These are phyloP conservation scores for Exidia glandulosa DNA, from an alignment of 768 basidiomycete species.

Conservation along the genomic window DNA sequence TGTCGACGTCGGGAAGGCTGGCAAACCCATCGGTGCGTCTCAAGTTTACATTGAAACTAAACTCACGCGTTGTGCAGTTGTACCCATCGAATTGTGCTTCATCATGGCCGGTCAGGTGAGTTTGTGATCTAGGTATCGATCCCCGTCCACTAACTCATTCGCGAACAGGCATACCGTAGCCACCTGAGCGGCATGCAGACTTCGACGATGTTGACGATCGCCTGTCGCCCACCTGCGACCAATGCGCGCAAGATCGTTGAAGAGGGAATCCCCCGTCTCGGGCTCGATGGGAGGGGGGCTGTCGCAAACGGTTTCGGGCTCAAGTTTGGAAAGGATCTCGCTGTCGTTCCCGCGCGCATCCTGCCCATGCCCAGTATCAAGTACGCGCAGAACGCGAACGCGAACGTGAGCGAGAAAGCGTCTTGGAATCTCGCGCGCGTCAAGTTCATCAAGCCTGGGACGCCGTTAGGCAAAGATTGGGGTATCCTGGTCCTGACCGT, in stretches of 20 bases:
- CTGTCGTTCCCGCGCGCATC: slow-evolving; percentile 52
- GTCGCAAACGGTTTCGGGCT: slow-evolving; percentile 49
- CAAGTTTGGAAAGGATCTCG: slow-evolving; percentile 44
- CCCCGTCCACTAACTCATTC: neutral
- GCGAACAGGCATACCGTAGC: slow-evolving; percentile 31
- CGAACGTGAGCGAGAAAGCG: slow-evolving; percentile 37
- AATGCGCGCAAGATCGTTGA: slow-evolving; percentile 50
- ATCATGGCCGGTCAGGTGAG: slow-evolving; percentile 34
- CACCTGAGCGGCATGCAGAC: slow-evolving; percentile 56
- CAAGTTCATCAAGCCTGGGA: slow-evolving; percentile 39
- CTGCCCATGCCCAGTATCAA: slow-evolving; percentile 46
- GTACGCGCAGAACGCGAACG: slow-evolving; percentile 30
- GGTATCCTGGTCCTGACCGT: slow-evolving; percentile 55
- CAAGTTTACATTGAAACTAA: neutral
- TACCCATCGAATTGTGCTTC: slow-evolving; percentile 64
- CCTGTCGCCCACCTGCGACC: slow-evolving; percentile 48
- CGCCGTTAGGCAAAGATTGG: slow-evolving; percentile 31
- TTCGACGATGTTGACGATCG: slow-evolving; percentile 55
- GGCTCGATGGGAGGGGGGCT: slow-evolving; percentile 21
- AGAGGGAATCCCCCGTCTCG: slow-evolving; percentile 47
- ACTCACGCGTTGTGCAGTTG: slow-evolving; percentile 5
- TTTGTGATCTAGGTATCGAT: neutral
- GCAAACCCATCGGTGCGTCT: slow-evolving; percentile 23
- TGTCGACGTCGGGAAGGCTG: slow-evolving; percentile 43
- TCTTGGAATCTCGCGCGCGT: slow-evolving; percentile 68